These are phyloP conservation scores for Nemania abortiva DNA, from an alignment of 2,329 filamentous ascomycete genomes.

Conservation along the genomic window DNA sequence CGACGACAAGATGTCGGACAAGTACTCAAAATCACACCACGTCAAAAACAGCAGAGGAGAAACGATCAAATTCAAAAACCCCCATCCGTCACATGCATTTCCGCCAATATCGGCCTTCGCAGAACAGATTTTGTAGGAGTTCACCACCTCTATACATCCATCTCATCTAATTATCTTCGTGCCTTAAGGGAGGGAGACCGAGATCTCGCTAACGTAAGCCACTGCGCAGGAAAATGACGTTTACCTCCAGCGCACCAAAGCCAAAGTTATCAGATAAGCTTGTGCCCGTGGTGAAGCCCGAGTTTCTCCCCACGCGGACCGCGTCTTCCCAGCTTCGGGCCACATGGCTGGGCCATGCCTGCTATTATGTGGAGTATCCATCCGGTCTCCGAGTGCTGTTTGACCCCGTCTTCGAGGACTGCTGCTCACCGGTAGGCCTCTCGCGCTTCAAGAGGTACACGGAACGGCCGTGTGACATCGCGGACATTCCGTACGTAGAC, in stretches of 20 bases:
- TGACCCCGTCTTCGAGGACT: constrained; percentile 91
- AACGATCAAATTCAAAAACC: constrained; percentile 62
- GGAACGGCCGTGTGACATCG: constrained; percentile 78
- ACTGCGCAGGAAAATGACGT: constrained; percentile 44
- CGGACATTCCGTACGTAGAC: constrained; percentile 82
- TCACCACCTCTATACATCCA: background rate
- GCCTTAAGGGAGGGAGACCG: background rate
- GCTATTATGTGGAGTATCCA: constrained; percentile 92
- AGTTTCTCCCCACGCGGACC: constrained; percentile 72
- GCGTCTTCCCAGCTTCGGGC: constrained; percentile 74
- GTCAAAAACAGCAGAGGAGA: constrained; percentile 56
- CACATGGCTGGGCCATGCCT: constrained; percentile 96
- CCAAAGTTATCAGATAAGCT: constrained; percentile 67
- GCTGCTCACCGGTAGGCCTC: constrained; percentile 81
- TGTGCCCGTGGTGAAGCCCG: constrained; percentile 74
- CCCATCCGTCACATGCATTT: constrained; percentile 59
- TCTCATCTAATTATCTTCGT: background rate
- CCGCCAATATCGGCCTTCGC: constrained; percentile 34
- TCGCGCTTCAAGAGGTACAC: constrained; percentile 84
- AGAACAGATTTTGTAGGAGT: constrained; percentile 37
- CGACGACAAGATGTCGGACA: constrained; percentile 55
- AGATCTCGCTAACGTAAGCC: constrained; percentile 17
- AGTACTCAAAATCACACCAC: constrained; percentile 62
- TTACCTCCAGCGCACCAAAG: constrained; percentile 67
- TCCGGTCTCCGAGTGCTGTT: constrained; percentile 88